Evolutionary conservation across 495 filamentous ascomycete genomes (phyloP).

Genomic region (Thozetella sp.): DNA sequence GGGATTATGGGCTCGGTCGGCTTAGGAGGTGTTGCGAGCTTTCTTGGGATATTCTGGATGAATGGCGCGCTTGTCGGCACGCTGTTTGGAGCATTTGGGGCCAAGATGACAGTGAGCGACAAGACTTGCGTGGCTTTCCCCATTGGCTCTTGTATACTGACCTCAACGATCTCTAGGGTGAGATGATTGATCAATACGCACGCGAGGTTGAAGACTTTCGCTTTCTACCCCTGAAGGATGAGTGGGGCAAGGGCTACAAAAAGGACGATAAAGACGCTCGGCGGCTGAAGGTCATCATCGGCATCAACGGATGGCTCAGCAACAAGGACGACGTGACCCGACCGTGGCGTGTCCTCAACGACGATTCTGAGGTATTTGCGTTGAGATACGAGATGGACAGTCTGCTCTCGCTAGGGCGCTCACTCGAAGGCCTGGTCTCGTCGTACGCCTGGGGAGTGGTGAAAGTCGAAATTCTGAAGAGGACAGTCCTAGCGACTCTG

Average conservation of each 20-base stretch:
- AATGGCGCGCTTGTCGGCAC: constrained; percentile 82
- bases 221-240: constrained; percentile 71
- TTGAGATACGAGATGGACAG: constrained; percentile 78
- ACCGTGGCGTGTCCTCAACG: constrained; percentile 76
- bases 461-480: constrained; percentile 70
- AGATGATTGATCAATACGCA: constrained; percentile 84
- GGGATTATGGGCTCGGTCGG: constrained; percentile 83
- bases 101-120: constrained; percentile 69
- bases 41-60: constrained; percentile 79
- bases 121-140: neutral
- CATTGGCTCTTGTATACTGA: neutral
- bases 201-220: constrained; percentile 85
- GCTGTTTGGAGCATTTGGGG: constrained; percentile 87
- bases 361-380: constrained; percentile 75
- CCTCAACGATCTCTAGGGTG: constrained; percentile 32
- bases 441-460: constrained; percentile 73
- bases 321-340: constrained; percentile 66
- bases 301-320: constrained; percentile 82
- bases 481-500: constrained; percentile 73
- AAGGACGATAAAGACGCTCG: constrained; percentile 30
- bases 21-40: constrained; percentile 80
- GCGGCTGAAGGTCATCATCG: constrained; percentile 78
- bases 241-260: constrained; percentile 32
- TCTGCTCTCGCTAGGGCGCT: constrained; percentile 73
- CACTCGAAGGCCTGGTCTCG: constrained; percentile 66